Conservation (phyloP, 2,329 filamentous ascomycete species). For the Aspergillus viridinutans region DNA sequence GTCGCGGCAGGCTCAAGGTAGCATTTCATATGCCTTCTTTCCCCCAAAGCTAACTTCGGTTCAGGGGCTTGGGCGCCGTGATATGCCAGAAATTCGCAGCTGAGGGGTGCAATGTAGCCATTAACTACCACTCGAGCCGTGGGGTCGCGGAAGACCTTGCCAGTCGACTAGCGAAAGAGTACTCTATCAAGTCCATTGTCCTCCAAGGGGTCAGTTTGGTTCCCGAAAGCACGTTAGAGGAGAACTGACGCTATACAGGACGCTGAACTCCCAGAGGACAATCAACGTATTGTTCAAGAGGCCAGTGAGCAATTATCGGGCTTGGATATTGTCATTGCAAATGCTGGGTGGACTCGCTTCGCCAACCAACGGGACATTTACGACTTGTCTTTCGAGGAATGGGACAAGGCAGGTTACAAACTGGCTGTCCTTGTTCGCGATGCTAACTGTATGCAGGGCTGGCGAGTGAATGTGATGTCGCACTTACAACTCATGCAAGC, state of each 20-base stretch:
- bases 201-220: background rate
- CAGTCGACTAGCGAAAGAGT: background rate
- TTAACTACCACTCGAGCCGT: slow-evolving; percentile 62
- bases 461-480: slow-evolving; percentile 52
- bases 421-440: background rate
- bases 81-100: slow-evolving; percentile 59
- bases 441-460: slow-evolving; percentile 18
- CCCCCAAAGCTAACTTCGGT: background rate
- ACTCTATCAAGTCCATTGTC: background rate
- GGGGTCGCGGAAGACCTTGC: slow-evolving; percentile 55
- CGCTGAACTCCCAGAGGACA: background rate
- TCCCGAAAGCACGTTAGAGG: background rate
- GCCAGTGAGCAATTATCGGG: background rate
- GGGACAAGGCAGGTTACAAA: background rate
- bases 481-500: slow-evolving; percentile 46
- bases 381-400: background rate
- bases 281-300: background rate
- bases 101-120: slow-evolving; percentile 58
- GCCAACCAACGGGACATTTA: background rate
- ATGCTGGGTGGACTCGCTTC: background rate
- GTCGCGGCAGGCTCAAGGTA: background rate
- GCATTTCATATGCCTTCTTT: background rate
- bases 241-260: background rate
- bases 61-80: slow-evolving; percentile 59
- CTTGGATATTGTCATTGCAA: background rate